Percentiles rank a stretch among this genome's conserved stretches.
Evolutionary conservation across 1,284 basidiomycete species (phyloP).

Genomic region (Malassezia obtusa): DNA sequence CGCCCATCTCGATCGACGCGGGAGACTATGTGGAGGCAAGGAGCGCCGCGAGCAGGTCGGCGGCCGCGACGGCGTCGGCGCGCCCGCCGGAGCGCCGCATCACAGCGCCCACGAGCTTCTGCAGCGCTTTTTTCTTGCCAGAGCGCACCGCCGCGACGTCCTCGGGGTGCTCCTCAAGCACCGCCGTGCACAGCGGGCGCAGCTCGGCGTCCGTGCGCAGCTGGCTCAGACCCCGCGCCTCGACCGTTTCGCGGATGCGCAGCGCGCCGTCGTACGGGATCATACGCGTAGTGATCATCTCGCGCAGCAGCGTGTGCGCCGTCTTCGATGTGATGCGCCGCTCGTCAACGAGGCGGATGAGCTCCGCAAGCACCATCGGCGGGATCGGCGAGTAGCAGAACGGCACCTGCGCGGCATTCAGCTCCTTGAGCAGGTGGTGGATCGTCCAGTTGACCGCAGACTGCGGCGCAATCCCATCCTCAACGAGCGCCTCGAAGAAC

Average conservation of each 20-base stretch:
- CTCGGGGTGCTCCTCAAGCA: conserved; percentile 60
- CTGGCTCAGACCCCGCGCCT: background rate
- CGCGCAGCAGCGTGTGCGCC: conserved; percentile 39
- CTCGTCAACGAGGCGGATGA: conserved; percentile 66
- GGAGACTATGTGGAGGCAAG: conserved; percentile 2
- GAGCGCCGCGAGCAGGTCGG: conserved; percentile 1
- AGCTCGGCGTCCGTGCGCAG: conserved; percentile 20
- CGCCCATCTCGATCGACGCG: conserved; percentile 24
- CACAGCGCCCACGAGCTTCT: conserved; percentile 76
- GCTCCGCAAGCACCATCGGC: conserved; percentile 59
- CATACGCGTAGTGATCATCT: conserved; percentile 20
- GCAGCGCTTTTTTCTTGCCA: conserved; percentile 72
- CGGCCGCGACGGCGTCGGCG: conserved; percentile 54
- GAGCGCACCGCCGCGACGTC: conserved; percentile 62
- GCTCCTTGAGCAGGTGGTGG: conserved; percentile 33
- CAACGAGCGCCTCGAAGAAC: conserved; percentile 34
- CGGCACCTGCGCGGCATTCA: conserved; percentile 24
- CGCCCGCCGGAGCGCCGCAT: conserved; percentile 75
- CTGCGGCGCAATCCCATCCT: conserved; percentile 20
- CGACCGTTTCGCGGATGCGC: conserved; percentile 7
- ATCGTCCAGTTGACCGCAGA: conserved; percentile 68
- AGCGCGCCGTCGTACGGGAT: conserved; percentile 1
- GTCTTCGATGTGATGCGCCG: conserved; percentile 56
- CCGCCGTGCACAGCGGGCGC: conserved; percentile 55
- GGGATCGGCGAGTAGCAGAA: conserved; percentile 26